A percentile compares a stretch with the other conserved stretches of the same genome.
Evolutionary conservation across 768 basidiomycete species (phyloP).

Genomic region (Pleurotus citrinopileatus): DNA sequence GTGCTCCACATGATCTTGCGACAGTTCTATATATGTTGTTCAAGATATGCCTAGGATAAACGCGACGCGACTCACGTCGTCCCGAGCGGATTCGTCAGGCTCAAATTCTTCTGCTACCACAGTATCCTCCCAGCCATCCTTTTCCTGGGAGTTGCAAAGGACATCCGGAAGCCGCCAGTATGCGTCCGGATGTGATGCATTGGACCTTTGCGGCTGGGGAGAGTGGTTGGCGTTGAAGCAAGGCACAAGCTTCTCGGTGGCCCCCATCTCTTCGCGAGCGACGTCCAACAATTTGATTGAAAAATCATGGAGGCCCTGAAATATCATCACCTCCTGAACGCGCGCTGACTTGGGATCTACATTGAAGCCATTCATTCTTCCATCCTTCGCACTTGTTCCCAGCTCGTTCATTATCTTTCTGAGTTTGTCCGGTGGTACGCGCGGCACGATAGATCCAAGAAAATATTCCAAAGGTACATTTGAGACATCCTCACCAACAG

Average conservation of each 20-base stretch:
- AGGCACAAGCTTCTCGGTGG: neutral
- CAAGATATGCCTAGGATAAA: neutral
- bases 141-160: neutral
- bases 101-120: neutral
- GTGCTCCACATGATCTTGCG: slow-evolving; percentile 5
- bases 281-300: neutral
- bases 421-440: neutral
- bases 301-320: neutral
- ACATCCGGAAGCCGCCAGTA: neutral
- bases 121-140: neutral
- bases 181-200: neutral
- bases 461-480: neutral
- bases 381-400: neutral
- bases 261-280: neutral
- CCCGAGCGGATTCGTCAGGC: neutral
- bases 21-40: neutral
- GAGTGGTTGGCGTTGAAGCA: neutral
- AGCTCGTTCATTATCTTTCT: neutral
- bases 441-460: neutral
- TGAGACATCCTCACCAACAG: too few species aligned
- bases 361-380: neutral
- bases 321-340: neutral
- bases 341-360: neutral
- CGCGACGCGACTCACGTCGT: neutral
- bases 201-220: neutral